phyloP scores from a whole-genome alignment of 75 land plant species.

The Selaginella moellendorffii region DNA sequence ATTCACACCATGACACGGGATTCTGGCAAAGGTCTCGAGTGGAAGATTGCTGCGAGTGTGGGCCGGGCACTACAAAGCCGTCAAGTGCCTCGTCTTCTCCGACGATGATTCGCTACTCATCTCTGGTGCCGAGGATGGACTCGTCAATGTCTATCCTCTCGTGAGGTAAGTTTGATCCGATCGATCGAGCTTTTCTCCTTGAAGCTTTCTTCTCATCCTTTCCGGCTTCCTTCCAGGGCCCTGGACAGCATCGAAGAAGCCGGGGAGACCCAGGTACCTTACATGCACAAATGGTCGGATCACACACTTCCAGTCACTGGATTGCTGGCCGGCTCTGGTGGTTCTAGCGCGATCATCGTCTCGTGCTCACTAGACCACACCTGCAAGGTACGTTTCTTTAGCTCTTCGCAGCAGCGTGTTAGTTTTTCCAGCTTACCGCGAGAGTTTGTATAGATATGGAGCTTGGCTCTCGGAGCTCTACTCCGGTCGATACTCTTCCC shows the following conservation, averaged over 20 bases:
- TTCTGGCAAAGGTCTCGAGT: conserved; percentile 35
- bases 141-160: conserved; percentile 66
- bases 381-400: conserved; percentile 44
- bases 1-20: background rate
- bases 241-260: conserved; percentile 33
- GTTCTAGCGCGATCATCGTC: conserved; percentile 56
- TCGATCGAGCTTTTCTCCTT: conserved; percentile 3
- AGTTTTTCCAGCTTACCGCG: conserved; percentile 1
- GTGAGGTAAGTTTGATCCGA: conserved; percentile 30
- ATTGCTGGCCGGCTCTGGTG: conserved; percentile 55
- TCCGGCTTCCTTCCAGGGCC: conserved; percentile 29
- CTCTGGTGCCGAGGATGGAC: conserved; percentile 80
- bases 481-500: conserved; percentile 63
- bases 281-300: conserved; percentile 38
- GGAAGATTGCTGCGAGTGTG: conserved; percentile 68
- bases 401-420: background rate
- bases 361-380: conserved; percentile 76
- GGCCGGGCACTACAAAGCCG: conserved; percentile 66
- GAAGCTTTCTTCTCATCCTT: conserved; percentile 11
- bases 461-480: conserved; percentile 54
- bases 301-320: conserved; percentile 61
- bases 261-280: conserved; percentile 14
- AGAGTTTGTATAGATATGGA: conserved; percentile 46
- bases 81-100: conserved; percentile 52
- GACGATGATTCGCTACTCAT: conserved; percentile 67